These are phyloP conservation scores for Boletus rubroflammeus DNA, from an alignment of 768 basidiomycete genomes.

Conservation along the genomic window DNA sequence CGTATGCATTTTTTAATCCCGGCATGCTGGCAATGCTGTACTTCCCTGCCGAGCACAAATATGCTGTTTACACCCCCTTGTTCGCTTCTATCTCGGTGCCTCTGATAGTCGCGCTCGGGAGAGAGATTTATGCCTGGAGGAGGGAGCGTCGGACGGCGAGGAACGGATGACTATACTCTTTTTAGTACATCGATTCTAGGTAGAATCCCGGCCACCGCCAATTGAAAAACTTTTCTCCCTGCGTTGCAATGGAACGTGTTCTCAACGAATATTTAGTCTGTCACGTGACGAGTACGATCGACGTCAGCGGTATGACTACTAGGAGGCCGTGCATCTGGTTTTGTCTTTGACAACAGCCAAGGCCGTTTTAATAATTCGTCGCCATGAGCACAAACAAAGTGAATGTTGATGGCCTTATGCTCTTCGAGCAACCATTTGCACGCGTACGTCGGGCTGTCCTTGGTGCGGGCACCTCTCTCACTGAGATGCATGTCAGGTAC, in stretches of 20 bases:
- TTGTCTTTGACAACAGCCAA: constrained; percentile 8
- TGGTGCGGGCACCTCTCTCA: constrained; percentile 8
- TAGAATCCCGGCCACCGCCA: constrained; percentile 6
- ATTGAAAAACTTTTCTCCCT: constrained; percentile 10
- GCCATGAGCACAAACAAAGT: constrained; percentile 45
- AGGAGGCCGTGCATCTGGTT: not conserved
- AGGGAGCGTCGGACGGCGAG: constrained; percentile 14
- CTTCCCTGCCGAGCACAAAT: constrained; percentile 97
- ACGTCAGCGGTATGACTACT: constrained; percentile 5
- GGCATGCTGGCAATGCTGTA: constrained; percentile 95
- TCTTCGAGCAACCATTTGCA: constrained; percentile 83
- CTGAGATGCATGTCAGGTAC: constrained; percentile 53
- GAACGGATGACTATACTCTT: constrained; percentile 10
- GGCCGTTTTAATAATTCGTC: constrained; percentile 1
- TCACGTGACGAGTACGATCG: constrained; percentile 28
- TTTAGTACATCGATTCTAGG: not conserved
- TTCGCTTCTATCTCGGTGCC: constrained; percentile 91
- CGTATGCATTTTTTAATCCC: constrained; percentile 93
- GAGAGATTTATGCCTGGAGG: constrained; percentile 70
- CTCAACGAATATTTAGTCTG: not conserved
- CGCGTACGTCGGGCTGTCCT: constrained; percentile 43
- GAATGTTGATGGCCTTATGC: constrained; percentile 67
- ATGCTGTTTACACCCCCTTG: constrained; percentile 92
- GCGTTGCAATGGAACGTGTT: constrained; percentile 17
- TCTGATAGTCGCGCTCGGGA: constrained; percentile 65